These are phyloP conservation scores for Fusarium subglutinans DNA, from an alignment of 2,329 filamentous ascomycete genomes.

Conservation along the genomic window DNA sequence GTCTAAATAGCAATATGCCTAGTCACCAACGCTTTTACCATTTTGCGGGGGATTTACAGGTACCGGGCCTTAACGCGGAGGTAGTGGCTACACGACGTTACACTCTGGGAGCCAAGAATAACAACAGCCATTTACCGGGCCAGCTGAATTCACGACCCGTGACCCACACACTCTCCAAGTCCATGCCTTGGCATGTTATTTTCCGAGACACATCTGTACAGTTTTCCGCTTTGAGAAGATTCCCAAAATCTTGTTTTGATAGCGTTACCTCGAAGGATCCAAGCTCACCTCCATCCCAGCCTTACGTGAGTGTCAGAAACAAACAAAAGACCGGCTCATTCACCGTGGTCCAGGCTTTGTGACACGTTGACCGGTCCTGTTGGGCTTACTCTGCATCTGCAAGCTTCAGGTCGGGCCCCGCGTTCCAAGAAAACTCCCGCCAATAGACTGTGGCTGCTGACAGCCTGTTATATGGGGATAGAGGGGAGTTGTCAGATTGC, in stretches of 20 bases:
- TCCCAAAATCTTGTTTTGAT: neutral
- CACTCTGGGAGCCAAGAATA: neutral
- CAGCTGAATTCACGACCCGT: neutral
- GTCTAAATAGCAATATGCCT: neutral
- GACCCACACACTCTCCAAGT: neutral
- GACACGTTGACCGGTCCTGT: conserved; percentile 12
- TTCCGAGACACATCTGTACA: neutral
- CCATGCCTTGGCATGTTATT: neutral
- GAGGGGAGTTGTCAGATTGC: neutral
- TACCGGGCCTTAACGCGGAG: neutral
- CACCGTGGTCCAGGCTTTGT: neutral
- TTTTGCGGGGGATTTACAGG: conserved; percentile 10
- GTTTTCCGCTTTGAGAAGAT: neutral
- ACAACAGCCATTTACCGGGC: neutral
- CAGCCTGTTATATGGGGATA: neutral
- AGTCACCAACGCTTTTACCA: neutral
- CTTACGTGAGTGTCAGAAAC: conserved; percentile 1
- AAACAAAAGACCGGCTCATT: neutral
- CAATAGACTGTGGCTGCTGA: neutral
- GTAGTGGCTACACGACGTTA: neutral
- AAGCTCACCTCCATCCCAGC: neutral
- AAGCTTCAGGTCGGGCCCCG: conserved; percentile 3
- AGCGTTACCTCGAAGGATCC: neutral
- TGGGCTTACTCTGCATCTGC: conserved; percentile 7
- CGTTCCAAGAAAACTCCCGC: neutral